Evolutionary conservation across 192 early-diverging fungal genomes (phyloP).

Genomic region (Backusella liffmaniae): DNA sequence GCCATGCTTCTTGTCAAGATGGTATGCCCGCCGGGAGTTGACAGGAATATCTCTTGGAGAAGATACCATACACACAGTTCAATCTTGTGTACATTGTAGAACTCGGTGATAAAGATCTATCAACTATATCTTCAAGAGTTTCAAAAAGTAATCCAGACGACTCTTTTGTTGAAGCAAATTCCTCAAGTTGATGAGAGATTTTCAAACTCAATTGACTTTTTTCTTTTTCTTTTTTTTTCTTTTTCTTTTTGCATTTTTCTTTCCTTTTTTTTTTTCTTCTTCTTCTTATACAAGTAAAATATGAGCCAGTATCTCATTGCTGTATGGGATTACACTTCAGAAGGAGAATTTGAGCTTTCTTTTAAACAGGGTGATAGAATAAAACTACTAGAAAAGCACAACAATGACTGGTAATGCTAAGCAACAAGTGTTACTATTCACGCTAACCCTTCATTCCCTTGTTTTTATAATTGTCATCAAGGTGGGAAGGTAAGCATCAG

Average conservation of each 20-base stretch:
- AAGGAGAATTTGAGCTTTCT: slow-evolving; percentile 37
- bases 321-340: slow-evolving; percentile 37
- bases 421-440: not conserved
- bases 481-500: slow-evolving; percentile 24
- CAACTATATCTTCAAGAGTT: too few relatives aligned
- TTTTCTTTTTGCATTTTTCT: not conserved
- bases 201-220: not conserved
- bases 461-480: not conserved
- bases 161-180: too few relatives aligned
- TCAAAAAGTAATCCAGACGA: too few relatives aligned
- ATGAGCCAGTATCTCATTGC: slow-evolving; percentile 35
- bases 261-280: not conserved
- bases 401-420: slow-evolving; percentile 36
- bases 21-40: too few relatives aligned
- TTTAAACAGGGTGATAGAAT: slow-evolving; percentile 39
- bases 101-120: too few relatives aligned
- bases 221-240: not conserved
- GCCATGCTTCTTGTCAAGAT: too few relatives aligned
- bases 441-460: not conserved
- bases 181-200: too few relatives aligned
- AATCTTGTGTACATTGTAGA: too few relatives aligned
- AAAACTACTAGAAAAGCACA: slow-evolving; percentile 36
- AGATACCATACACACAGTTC: too few relatives aligned
- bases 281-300: not conserved
- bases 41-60: too few relatives aligned